Evolutionary conservation across 2,329 filamentous ascomycete genomes (phyloP).

Genomic region (Apiospora rasikravindrae): DNA sequence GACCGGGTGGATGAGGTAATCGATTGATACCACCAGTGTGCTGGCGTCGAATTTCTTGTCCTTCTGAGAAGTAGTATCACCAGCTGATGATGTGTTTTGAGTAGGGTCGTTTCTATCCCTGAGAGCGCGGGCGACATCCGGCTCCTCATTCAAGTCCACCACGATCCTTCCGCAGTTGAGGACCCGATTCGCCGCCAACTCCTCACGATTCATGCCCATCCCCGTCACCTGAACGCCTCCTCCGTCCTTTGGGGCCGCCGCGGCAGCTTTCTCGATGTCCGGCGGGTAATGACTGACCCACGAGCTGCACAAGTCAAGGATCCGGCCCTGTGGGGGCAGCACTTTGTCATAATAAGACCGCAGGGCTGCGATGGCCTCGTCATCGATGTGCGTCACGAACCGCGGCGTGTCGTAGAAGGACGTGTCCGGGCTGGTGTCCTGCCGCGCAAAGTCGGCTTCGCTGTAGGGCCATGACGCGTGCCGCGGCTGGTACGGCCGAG

Average conservation of each 20-base stretch:
- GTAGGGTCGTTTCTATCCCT: not conserved
- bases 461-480: constrained; percentile 19
- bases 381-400: constrained; percentile 22
- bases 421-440: constrained; percentile 1
- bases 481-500: constrained; percentile 14
- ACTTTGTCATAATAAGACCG: constrained; percentile 18
- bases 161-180: constrained; percentile 14
- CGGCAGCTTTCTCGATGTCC: constrained; percentile 14
- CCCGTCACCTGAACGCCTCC: constrained; percentile 17
- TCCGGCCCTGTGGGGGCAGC: constrained; percentile 17
- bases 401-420: constrained; percentile 18
- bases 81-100: not conserved
- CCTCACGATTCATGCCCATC: constrained; percentile 20
- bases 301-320: constrained; percentile 21
- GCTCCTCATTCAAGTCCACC: constrained; percentile 20
- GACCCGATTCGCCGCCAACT: constrained; percentile 21
- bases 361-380: constrained; percentile 14
- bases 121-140: constrained; percentile 12
- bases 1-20: constrained; percentile 20
- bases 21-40: constrained; percentile 22
- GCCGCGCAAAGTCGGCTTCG: constrained; percentile 19
- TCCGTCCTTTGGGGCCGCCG: not conserved
- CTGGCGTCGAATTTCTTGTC: constrained; percentile 19
- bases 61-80: no score
- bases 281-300: constrained; percentile 22